Conservation (phyloP, 176 grass and related monocot species). For the Pontederia crassipes region DNA sequence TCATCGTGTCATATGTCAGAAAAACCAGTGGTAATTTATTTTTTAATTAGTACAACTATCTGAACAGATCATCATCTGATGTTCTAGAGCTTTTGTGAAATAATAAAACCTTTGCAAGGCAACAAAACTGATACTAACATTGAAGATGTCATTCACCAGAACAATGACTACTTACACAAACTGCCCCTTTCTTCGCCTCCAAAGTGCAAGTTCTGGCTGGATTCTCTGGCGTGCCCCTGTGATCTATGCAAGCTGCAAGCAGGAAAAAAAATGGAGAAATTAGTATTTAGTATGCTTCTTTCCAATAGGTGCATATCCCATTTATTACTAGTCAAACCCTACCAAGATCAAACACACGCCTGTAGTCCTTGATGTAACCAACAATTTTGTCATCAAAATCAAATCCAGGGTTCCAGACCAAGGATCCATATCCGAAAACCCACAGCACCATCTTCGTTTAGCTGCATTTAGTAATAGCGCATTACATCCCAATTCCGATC, state of each 20-base stretch:
- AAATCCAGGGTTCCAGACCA: conserved; percentile 90
- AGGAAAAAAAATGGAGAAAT: neutral
- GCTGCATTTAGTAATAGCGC: neutral
- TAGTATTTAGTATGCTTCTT: too few relatives aligned
- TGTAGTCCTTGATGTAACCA: conserved; percentile 64
- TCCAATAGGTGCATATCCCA: neutral
- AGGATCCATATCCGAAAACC: conserved; percentile 81
- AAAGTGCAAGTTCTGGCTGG: conserved; percentile 5
- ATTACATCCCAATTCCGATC: too few relatives aligned
- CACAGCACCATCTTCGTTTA: conserved; percentile 54
- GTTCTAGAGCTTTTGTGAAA: too few relatives aligned
- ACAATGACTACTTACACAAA: neutral
- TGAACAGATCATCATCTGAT: too few relatives aligned
- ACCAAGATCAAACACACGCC: conserved; percentile 81
- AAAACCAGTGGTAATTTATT: too few relatives aligned
- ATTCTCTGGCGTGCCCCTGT: conserved; percentile 6
- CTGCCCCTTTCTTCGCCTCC: conserved; percentile 4
- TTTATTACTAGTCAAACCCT: neutral
- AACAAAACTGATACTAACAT: too few relatives aligned
- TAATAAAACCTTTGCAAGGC: too few relatives aligned
- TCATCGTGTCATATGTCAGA: too few relatives aligned
- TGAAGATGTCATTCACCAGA: too few relatives aligned
- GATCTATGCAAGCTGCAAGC: neutral
- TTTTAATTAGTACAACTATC: too few relatives aligned
- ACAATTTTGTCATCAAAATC: conserved; percentile 83